A percentile compares a stretch with the other conserved stretches of the same genome.
phyloP scores from a whole-genome alignment of 257 asterid species.

The Przewalskia tangutica region DNA sequence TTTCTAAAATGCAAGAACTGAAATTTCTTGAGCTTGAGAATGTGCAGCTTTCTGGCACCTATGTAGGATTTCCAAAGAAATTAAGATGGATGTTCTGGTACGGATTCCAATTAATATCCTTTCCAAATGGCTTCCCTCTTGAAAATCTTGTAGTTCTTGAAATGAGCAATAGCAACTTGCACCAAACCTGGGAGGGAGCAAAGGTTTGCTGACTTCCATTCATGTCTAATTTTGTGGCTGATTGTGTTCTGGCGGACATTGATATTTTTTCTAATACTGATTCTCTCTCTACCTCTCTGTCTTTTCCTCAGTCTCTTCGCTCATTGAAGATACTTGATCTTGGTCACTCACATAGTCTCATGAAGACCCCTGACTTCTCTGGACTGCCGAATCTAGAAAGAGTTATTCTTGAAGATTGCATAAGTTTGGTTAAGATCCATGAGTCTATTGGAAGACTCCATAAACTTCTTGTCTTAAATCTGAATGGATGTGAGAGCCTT shows the following conservation, averaged over 20 bases:
- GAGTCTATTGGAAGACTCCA: slow-evolving; percentile 8
- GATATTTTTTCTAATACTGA: not conserved
- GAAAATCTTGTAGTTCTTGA: slow-evolving; percentile 14
- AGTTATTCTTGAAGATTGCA: slow-evolving; percentile 10
- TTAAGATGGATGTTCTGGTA: slow-evolving; percentile 12
- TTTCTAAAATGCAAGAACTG: slow-evolving; percentile 4
- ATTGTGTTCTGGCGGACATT: not conserved
- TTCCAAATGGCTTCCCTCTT: slow-evolving; percentile 1
- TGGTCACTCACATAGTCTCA: slow-evolving; percentile 5
- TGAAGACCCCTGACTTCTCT: slow-evolving; percentile 11
- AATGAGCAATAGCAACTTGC: slow-evolving; percentile 7
- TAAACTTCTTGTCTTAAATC: slow-evolving; percentile 2
- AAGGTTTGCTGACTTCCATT: slow-evolving; percentile 1
- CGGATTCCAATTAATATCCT: not conserved
- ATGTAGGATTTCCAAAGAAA: slow-evolving; percentile 6
- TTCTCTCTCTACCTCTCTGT: not conserved
- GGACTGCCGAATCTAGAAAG: slow-evolving; percentile 7
- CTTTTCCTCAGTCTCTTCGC: not conserved
- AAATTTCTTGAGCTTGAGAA: slow-evolving; percentile 4
- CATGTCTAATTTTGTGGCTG: not conserved
- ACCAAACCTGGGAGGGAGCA: slow-evolving; percentile 10
- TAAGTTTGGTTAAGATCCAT: slow-evolving; percentile 5
- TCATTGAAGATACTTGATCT: slow-evolving; percentile 12
- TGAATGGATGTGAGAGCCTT: not conserved
- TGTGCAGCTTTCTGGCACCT: slow-evolving; percentile 4